phyloP scores from a whole-genome alignment of 2,329 filamentous ascomycete genomes.

The Blumeriella jaapii region DNA sequence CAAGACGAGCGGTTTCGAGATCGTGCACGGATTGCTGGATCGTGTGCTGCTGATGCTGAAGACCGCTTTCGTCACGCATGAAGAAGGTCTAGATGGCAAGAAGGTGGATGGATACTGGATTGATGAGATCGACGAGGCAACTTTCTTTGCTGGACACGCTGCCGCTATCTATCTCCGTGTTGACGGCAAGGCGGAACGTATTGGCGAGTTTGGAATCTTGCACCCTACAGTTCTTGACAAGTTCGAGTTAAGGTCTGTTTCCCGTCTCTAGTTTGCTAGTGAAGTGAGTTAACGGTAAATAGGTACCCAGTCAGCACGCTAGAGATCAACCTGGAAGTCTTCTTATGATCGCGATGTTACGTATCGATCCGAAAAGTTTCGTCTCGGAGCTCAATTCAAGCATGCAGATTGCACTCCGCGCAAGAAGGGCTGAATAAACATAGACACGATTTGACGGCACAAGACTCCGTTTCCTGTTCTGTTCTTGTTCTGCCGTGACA shows the following conservation, averaged over 20 bases:
- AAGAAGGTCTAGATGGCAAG: slow-evolving; percentile 50
- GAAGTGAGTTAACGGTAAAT: slow-evolving; percentile 14
- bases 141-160: slow-evolving; percentile 84
- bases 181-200: slow-evolving; percentile 58
- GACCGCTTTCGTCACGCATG: slow-evolving; percentile 64
- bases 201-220: slow-evolving; percentile 88
- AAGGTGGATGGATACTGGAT: slow-evolving; percentile 76
- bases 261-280: background rate
- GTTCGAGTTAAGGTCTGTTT: slow-evolving; percentile 67
- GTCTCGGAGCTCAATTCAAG: no score
- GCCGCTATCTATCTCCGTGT: slow-evolving; percentile 73
- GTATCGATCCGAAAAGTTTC: background rate
- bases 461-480: background rate
- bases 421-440: slow-evolving; percentile 11
- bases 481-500: slow-evolving; percentile 8
- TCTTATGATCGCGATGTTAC: slow-evolving; percentile 46
- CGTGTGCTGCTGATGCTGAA: slow-evolving; percentile 87
- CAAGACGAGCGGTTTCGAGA: slow-evolving; percentile 87
- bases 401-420: slow-evolving; percentile 15
- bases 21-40: slow-evolving; percentile 89
- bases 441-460: slow-evolving; percentile 6
- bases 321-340: slow-evolving; percentile 89
- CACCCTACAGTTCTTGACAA: slow-evolving; percentile 90
- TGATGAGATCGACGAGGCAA: slow-evolving; percentile 79
- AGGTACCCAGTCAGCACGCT: slow-evolving; percentile 87